Evolutionary conservation across 2,329 filamentous ascomycete genomes (phyloP).

Genomic region (Albifimbria verrucaria): DNA sequence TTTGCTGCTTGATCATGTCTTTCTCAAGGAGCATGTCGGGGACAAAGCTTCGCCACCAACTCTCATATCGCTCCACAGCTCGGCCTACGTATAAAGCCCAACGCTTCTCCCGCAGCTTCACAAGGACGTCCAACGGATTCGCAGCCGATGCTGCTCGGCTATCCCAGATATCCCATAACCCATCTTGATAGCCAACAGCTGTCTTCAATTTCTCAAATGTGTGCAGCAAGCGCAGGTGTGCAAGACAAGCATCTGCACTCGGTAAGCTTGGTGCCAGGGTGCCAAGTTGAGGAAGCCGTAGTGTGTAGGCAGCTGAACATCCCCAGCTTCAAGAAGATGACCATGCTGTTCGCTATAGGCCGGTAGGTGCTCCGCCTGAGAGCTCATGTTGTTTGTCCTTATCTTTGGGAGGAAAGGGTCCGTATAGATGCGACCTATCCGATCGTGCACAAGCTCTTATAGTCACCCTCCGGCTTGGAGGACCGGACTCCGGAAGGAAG

Average conservation of each 20-base stretch:
- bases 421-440: too few relatives aligned
- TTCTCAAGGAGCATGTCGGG: constrained; percentile 9
- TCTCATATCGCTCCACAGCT: constrained; percentile 60
- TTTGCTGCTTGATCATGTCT: constrained; percentile 3
- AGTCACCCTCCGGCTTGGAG: too few relatives aligned
- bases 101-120: constrained; percentile 59
- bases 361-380: too few relatives aligned
- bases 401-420: too few relatives aligned
- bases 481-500: too few relatives aligned
- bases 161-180: constrained; percentile 57
- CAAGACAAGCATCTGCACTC: constrained; percentile 12
- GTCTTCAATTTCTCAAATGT: constrained; percentile 61
- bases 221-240: constrained; percentile 64
- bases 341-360: constrained; percentile 1
- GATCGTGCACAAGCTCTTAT: too few relatives aligned
- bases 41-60: constrained; percentile 48
- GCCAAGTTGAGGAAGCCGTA: neutral
- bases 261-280: neutral
- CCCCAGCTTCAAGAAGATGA: neutral
- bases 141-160: constrained; percentile 22
- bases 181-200: constrained; percentile 55
- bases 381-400: too few relatives aligned
- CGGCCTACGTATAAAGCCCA: constrained; percentile 64
- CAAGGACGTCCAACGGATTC: constrained; percentile 31
- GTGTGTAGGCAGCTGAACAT: neutral